phyloP scores from a whole-genome alignment of 176 grass and related monocot genomes.

The Oryza nivara region DNA sequence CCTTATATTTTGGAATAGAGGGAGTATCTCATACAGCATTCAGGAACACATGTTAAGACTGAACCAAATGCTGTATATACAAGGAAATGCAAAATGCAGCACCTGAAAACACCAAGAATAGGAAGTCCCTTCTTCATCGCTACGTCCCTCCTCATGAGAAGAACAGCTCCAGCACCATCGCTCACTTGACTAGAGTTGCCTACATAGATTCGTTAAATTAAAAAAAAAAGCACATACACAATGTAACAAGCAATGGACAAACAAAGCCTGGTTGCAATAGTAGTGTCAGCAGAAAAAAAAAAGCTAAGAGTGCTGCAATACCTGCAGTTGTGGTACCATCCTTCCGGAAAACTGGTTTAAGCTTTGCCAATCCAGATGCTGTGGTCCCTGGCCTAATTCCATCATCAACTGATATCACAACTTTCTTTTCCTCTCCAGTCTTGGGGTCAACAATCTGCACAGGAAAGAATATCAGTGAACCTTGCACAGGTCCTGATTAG shows the following conservation, averaged over 20 bases:
- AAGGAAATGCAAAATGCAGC: not conserved
- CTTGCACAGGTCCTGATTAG: not conserved
- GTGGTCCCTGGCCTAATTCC: conserved; percentile 87
- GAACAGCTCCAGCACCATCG: conserved; percentile 99
- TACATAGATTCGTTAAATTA: conserved; percentile 38
- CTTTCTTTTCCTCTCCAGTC: conserved; percentile 86
- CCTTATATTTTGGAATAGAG: too few relatives aligned
- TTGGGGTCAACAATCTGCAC: conserved; percentile 84
- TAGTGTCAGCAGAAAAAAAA: not conserved
- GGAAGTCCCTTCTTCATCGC: conserved; percentile 85
- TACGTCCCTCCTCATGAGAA: conserved; percentile 92
- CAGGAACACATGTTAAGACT: not conserved
- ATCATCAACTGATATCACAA: conserved; percentile 93
- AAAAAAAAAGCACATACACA: not conserved
- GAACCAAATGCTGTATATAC: not conserved
- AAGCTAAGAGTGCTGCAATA: conserved; percentile 25
- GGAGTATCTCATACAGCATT: not conserved
- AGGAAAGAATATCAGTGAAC: not conserved
- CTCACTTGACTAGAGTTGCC: conserved; percentile 99
- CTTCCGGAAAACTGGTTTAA: conserved; percentile 94
- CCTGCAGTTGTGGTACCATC: conserved; percentile 97
- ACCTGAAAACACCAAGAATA: conserved; percentile 97
- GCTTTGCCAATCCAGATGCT: conserved; percentile 66
- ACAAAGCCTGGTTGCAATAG: not conserved
- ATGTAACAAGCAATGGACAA: not conserved